phyloP scores from a whole-genome alignment of 2,329 filamentous ascomycete species.

The Cladosporium sphaerospermum region DNA sequence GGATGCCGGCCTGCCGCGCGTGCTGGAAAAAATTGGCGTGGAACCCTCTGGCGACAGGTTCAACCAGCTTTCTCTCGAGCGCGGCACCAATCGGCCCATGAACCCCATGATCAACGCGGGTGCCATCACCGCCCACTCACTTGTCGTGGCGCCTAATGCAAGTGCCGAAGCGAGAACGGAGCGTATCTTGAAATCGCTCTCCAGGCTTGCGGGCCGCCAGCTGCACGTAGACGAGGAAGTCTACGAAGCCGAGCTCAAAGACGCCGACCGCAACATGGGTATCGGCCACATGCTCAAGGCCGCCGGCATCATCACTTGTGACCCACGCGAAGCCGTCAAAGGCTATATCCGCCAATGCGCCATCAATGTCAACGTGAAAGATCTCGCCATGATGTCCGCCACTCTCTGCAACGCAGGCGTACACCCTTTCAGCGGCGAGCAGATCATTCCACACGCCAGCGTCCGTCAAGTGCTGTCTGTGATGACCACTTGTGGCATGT shows the following conservation, averaged over 20 bases:
- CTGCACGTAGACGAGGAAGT: constrained; percentile 35
- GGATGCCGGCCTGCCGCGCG: constrained; percentile 31
- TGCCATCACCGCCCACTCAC: constrained; percentile 21
- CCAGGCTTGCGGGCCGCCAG: constrained; percentile 32
- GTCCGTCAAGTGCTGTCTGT: constrained; percentile 38
- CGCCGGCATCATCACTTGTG: constrained; percentile 33
- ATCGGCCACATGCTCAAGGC: constrained; percentile 39
- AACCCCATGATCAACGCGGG: constrained; percentile 23
- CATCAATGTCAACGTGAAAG: constrained; percentile 38
- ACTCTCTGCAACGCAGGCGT: constrained; percentile 35
- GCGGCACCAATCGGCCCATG: constrained; percentile 19
- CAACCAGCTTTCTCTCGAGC: constrained; percentile 25
- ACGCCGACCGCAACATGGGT: constrained; percentile 25
- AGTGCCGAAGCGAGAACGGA: constrained; percentile 32
- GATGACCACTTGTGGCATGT: constrained; percentile 41
- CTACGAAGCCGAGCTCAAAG: constrained; percentile 34
- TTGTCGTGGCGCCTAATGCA: constrained; percentile 21
- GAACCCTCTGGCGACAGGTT: constrained; percentile 38
- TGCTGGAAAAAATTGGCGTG: constrained; percentile 36
- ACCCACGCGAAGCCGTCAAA: constrained; percentile 31
- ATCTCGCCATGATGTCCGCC: constrained; percentile 37
- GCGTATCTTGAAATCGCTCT: constrained; percentile 32
- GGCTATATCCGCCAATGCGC: constrained; percentile 39
- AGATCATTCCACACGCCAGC: constrained; percentile 32
- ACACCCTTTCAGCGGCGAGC: constrained; percentile 30